Evolutionary conservation across 331 rosid genomes (phyloP).

Genomic region (Prunus yedoensis): DNA sequence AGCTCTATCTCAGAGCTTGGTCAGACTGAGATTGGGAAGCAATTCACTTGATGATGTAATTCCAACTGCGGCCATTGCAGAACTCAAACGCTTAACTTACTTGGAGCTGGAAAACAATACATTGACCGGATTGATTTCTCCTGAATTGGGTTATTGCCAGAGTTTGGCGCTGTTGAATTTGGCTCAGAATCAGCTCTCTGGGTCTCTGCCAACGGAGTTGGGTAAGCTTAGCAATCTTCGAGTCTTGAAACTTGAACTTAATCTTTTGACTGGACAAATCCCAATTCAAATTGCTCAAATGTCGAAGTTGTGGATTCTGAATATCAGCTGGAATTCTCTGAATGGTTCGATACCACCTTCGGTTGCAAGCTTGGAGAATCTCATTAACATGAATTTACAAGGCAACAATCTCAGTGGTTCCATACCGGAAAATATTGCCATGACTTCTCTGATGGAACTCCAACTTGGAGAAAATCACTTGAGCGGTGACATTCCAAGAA

Average conservation of each 20-base stretch:
- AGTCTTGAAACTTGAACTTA: constrained; percentile 58
- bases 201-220: constrained; percentile 47
- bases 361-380: constrained; percentile 34
- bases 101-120: constrained; percentile 61
- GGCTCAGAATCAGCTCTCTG: constrained; percentile 50
- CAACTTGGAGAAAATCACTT: constrained; percentile 68
- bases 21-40: constrained; percentile 69
- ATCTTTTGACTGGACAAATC: constrained; percentile 54
- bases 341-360: constrained; percentile 56
- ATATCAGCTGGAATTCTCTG: constrained; percentile 67
- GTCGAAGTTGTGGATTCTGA: constrained; percentile 31
- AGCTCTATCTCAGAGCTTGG: constrained; percentile 40
- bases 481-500: constrained; percentile 50
- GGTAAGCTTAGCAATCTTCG: constrained; percentile 54
- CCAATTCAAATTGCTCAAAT: constrained; percentile 45
- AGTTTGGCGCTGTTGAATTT: constrained; percentile 62
- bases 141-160: constrained; percentile 43
- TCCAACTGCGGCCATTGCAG: constrained; percentile 28
- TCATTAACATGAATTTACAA: constrained; percentile 45
- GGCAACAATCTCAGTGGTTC: constrained; percentile 52
- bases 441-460: constrained; percentile 47
- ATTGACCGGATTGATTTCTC: constrained; percentile 50
- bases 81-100: constrained; percentile 37
- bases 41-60: constrained; percentile 36
- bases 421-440: constrained; percentile 42